Conservation (phyloP, 257 asterid genomes). For the Voacanga thouarsii region DNA sequence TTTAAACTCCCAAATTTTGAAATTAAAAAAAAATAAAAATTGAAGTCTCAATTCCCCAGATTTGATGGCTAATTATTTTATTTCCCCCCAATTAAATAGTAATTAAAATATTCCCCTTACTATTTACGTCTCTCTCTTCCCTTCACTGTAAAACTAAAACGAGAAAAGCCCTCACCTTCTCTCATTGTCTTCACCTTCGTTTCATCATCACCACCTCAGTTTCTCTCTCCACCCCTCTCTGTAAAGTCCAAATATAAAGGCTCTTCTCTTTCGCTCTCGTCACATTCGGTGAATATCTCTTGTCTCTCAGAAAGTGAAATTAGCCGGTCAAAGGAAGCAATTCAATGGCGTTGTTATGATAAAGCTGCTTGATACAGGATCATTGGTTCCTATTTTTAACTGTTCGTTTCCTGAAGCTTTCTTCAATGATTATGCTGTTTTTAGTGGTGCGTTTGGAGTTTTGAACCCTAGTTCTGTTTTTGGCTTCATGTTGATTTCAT, state of each 20-base stretch:
- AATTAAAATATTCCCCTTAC: slow-evolving; percentile 39
- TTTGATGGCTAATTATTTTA: slow-evolving; percentile 4
- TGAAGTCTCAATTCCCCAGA: background rate
- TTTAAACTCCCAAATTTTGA: background rate
- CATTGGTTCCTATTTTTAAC: background rate
- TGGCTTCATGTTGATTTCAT: background rate
- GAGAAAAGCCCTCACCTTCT: slow-evolving; percentile 23
- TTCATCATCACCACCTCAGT: background rate
- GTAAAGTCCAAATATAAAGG: slow-evolving; percentile 13
- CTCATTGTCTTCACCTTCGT: slow-evolving; percentile 12
- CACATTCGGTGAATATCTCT: background rate
- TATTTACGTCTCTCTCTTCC: slow-evolving; percentile 19
- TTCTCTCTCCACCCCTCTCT: slow-evolving; percentile 25
- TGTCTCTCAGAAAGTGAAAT: slow-evolving; percentile 3
- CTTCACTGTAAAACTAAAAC: slow-evolving; percentile 1
- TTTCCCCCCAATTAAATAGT: slow-evolving; percentile 30
- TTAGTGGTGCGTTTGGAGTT: slow-evolving; percentile 36
- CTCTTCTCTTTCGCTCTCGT: background rate
- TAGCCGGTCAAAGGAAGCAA: slow-evolving; percentile 15
- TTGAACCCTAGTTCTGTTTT: background rate
- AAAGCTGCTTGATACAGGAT: slow-evolving; percentile 7
- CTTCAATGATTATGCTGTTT: slow-evolving; percentile 41
- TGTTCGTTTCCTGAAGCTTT: slow-evolving; percentile 50
- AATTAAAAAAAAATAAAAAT: background rate
- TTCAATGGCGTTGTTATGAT: background rate